These are phyloP conservation scores for Hysterium pulicare DNA, from an alignment of 2,329 filamentous ascomycete genomes.

Conservation along the genomic window DNA sequence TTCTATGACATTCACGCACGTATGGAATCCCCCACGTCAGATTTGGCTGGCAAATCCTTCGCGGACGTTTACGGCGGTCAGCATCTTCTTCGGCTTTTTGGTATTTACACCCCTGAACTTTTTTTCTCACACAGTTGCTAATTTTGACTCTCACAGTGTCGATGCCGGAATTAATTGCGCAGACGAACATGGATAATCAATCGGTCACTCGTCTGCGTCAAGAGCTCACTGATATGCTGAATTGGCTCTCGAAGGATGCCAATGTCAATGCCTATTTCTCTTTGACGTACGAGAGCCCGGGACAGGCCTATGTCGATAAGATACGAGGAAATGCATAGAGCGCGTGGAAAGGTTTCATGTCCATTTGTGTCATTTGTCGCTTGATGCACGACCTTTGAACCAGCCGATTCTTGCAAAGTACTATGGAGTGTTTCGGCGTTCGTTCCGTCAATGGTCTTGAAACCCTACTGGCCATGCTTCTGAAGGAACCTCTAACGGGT, in stretches of 20 bases:
- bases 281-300: constrained; percentile 69
- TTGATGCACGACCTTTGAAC: too few species aligned
- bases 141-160: constrained; percentile 61
- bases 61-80: constrained; percentile 89
- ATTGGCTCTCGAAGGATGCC: constrained; percentile 69
- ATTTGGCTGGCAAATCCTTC: constrained; percentile 66
- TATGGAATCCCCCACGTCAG: constrained; percentile 60
- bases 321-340: constrained; percentile 43
- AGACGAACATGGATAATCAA: constrained; percentile 96
- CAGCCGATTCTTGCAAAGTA: too few species aligned
- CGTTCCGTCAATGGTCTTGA: too few species aligned
- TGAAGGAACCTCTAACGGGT: too few species aligned
- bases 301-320: constrained; percentile 68
- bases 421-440: too few species aligned
- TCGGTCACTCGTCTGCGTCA: constrained; percentile 84
- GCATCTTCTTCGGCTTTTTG: constrained; percentile 83
- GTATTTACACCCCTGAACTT: constrained; percentile 55
- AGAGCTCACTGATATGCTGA: constrained; percentile 80
- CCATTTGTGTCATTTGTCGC: too few species aligned
- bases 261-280: constrained; percentile 76
- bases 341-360: background rate
- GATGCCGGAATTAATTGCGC: constrained; percentile 87
- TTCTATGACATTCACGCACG: constrained; percentile 73
- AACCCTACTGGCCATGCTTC: too few species aligned
- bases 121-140: background rate